Evolutionary conservation across 129 eudicot species (phyloP).

Genomic region (Pittosporum tobira): DNA sequence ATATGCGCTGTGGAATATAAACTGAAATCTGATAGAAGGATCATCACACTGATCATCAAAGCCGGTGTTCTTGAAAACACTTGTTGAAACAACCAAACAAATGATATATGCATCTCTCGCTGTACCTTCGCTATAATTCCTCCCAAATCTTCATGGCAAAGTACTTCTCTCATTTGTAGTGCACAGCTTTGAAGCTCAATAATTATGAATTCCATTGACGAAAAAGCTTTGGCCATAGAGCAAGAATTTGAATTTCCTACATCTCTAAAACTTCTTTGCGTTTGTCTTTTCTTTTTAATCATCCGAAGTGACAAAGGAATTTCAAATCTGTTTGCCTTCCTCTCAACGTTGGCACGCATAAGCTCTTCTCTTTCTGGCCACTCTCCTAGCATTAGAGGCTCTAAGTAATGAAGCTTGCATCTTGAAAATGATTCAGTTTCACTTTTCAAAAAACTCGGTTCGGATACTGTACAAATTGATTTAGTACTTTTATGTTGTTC

Average conservation of each 20-base stretch:
- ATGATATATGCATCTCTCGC: constrained; percentile 27
- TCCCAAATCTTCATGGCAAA: constrained; percentile 23
- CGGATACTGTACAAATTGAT: neutral
- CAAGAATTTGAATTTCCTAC: constrained; percentile 5
- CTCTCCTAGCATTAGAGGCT: constrained; percentile 26
- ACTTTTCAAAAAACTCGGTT: neutral
- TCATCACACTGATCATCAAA: constrained; percentile 31
- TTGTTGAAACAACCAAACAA: constrained; percentile 32
- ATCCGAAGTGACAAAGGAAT: constrained; percentile 32
- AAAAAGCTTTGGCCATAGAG: constrained; percentile 23
- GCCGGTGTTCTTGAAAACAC: constrained; percentile 32
- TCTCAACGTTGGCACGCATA: constrained; percentile 22
- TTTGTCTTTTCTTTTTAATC: constrained; percentile 25
- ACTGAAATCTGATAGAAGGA: constrained; percentile 27
- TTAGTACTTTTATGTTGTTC: neutral
- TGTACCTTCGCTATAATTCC: constrained; percentile 18
- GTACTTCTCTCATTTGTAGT: constrained; percentile 21
- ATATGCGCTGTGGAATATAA: constrained; percentile 13
- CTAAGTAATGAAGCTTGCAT: constrained; percentile 16
- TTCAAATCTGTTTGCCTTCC: constrained; percentile 23
- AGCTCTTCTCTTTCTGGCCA: constrained; percentile 28
- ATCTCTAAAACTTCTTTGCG: constrained; percentile 7
- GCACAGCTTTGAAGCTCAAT: constrained; percentile 27
- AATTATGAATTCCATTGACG: constrained; percentile 29
- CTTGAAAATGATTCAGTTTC: constrained; percentile 11